Conservation (phyloP, 2,329 filamentous ascomycete species). For the Bipolaris cookei region DNA sequence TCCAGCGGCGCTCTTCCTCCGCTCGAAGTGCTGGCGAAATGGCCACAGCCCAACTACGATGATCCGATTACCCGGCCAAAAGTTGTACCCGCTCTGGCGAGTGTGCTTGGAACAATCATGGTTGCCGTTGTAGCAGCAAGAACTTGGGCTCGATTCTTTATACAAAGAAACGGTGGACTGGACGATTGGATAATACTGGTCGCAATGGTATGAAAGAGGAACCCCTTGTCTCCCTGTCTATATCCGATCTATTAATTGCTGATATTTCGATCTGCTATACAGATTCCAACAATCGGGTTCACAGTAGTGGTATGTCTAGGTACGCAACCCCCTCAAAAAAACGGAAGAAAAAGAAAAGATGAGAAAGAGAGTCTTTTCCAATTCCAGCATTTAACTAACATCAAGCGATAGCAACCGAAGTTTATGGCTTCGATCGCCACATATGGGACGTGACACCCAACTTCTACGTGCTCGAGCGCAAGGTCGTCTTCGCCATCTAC, state of each 20-base stretch:
- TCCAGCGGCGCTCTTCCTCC: conserved; percentile 21
- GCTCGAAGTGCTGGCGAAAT: conserved; percentile 15
- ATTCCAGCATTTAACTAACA: background rate
- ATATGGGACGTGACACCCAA: conserved; percentile 23
- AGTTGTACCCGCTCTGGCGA: conserved; percentile 15
- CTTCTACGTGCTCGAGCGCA: conserved; percentile 14
- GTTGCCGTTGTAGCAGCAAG: conserved; percentile 14
- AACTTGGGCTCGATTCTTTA: conserved; percentile 19
- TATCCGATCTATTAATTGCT: background rate
- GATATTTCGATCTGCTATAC: background rate
- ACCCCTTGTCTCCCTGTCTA: background rate
- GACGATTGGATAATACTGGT: conserved; percentile 30
- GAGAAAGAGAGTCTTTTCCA: no score
- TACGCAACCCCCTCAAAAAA: background rate
- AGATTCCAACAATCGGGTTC: conserved; percentile 8
- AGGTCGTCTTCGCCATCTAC: conserved; percentile 25
- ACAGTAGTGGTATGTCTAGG: background rate
- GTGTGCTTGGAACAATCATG: conserved; percentile 17
- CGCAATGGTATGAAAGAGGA: conserved; percentile 12
- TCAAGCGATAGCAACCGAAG: conserved; percentile 1
- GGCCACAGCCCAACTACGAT: conserved; percentile 25
- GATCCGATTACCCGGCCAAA: conserved; percentile 13
- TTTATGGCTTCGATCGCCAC: conserved; percentile 18
- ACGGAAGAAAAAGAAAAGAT: background rate
- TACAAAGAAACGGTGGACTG: conserved; percentile 20